Conservation (phyloP, 208 protist genomes). For the Herpetomonas samuelpessoai region DNA sequence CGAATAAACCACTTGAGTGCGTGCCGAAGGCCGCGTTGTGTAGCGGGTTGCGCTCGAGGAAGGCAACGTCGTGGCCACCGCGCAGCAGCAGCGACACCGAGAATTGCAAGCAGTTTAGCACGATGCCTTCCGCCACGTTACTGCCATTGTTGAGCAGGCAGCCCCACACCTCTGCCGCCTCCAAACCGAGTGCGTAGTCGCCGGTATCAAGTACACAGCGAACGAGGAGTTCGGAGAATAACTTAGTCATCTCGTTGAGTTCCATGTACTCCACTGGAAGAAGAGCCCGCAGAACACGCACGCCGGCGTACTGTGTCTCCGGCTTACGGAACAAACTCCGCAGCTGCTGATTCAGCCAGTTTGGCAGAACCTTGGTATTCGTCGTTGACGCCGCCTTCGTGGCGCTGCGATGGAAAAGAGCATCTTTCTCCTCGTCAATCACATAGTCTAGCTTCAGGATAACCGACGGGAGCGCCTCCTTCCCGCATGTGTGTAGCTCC, state of each 20-base stretch:
- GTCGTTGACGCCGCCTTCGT: slow-evolving; percentile 37
- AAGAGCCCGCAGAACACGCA: slow-evolving; percentile 63
- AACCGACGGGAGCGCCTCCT: slow-evolving; percentile 41
- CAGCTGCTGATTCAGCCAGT: slow-evolving; percentile 78
- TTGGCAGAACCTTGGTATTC: slow-evolving; percentile 42
- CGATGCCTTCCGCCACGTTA: slow-evolving; percentile 71
- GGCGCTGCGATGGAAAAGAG: slow-evolving; percentile 67
- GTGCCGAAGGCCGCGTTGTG: slow-evolving; percentile 8
- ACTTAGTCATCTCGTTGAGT: slow-evolving; percentile 65
- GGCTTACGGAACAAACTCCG: slow-evolving; percentile 59
- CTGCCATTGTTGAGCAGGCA: slow-evolving; percentile 68
- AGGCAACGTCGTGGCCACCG: slow-evolving; percentile 28
- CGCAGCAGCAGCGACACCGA: slow-evolving; percentile 49
- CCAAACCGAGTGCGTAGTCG: slow-evolving; percentile 32
- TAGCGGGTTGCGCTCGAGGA: slow-evolving; percentile 19
- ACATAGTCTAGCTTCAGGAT: slow-evolving; percentile 85
- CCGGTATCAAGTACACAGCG: slow-evolving; percentile 47
- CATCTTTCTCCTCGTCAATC: slow-evolving; percentile 85
- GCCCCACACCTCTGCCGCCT: slow-evolving; percentile 79
- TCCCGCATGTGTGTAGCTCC: slow-evolving; percentile 31
- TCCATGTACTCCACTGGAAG: slow-evolving; percentile 80
- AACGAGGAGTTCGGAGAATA: slow-evolving; percentile 70
- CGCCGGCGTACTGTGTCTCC: slow-evolving; percentile 58
- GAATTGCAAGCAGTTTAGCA: slow-evolving; percentile 54
- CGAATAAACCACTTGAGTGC: neutral